A percentile compares a stretch with the other conserved stretches of the same genome.
Conservation (phyloP, 345 rosid species). For the Physaria fendleri region DNA sequence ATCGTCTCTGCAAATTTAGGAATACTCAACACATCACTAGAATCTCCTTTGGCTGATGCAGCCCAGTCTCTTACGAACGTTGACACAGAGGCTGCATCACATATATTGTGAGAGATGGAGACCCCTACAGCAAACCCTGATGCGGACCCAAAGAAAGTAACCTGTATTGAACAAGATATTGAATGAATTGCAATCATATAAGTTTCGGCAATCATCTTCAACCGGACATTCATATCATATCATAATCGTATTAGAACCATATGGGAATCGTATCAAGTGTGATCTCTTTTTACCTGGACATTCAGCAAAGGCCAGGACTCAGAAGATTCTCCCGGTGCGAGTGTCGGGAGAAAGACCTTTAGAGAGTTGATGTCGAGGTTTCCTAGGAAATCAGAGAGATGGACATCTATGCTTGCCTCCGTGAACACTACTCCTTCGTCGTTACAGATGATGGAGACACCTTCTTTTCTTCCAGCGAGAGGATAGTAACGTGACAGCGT, state of each 20-base stretch:
- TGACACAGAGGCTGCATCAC: constrained; percentile 33
- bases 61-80: constrained; percentile 16
- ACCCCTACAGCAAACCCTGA: constrained; percentile 30
- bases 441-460: constrained; percentile 29
- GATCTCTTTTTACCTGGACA: too few relatives aligned
- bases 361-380: not conserved
- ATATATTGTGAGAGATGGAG: constrained; percentile 36
- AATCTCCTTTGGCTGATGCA: not conserved
- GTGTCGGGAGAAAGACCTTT: constrained; percentile 7
- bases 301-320: not conserved
- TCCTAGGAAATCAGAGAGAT: constrained; percentile 20
- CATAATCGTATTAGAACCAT: too few relatives aligned
- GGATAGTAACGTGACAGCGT: constrained; percentile 38
- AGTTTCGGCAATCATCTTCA: too few relatives aligned
- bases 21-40: not conserved
- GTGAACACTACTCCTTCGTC: constrained; percentile 31
- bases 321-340: not conserved
- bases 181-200: too few relatives aligned
- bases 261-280: too few relatives aligned
- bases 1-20: not conserved
- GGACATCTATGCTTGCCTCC: constrained; percentile 20
- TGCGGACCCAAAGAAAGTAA: constrained; percentile 30
- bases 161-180: too few relatives aligned
- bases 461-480: constrained; percentile 39
- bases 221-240: too few relatives aligned